Base-by-base conservation (phyloP, 495 filamentous ascomycete genomes). In the Cercophora sp. region DNA sequence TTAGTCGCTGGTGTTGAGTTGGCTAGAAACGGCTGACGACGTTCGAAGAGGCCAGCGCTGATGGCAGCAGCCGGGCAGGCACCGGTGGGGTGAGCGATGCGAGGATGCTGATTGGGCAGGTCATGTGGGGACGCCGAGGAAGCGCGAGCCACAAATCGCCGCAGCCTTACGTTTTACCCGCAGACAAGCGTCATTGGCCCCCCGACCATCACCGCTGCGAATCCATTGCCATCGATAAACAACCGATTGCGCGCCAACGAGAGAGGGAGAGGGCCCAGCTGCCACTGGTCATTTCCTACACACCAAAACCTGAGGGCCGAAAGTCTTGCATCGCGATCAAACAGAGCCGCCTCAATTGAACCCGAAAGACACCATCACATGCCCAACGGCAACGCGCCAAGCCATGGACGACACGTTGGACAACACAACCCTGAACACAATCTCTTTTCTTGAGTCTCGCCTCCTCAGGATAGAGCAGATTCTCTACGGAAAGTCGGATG, bases 401-500 rank as follows among this genome's bases (percentile, higher is more conserved):
- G 43, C 27, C 50, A 78, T 78, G 73, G 74, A 78, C 11, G 68
- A 70, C 48, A 66, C 64, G 1, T 63, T 79, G 6, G 79, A 80
- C 57, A 67, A 71, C 32, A 79, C 77, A 2, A 72, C 80, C 0
- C 64, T 80, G 4, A 72, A 74, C 25, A 92, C 91, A 1, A 81
- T 94, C 41, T 82, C 85, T 27, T 76, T 88, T 43, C 85, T 96
- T 4, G 85, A 91, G 58, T 72, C 73, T n/a, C 86, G 91, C 31
- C 77, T 96, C 26, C 74, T 77, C 41, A 79, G 86, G 22, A 72
- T 94, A 41, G 83, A 89, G 55, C 91, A 86, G 67, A 74, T 86
- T 25, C 74, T 96, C 41, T 82, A 82, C 59, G 65, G 55, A 56
- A 67, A 55, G 35, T 69, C 68, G 53, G 78, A 34, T 20, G 31